Evolutionary conservation across 495 filamentous ascomycete species (phyloP).

Genomic region (Talaromyces liani): DNA sequence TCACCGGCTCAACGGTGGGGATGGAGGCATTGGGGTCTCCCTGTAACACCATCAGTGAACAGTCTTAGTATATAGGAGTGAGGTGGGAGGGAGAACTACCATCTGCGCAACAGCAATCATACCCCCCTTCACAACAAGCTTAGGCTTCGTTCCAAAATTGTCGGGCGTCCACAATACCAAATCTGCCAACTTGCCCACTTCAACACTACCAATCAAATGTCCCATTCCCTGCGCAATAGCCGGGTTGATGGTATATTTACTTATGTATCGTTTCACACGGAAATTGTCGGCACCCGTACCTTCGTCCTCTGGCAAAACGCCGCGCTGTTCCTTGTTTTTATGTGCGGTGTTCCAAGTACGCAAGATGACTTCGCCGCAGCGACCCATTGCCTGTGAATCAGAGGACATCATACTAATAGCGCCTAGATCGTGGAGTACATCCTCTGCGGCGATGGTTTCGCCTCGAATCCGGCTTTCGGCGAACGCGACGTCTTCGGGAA

Average conservation of each 20-base stretch:
- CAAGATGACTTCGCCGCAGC: constrained; percentile 89
- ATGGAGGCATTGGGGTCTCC: constrained; percentile 94
- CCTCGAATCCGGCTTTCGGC: constrained; percentile 91
- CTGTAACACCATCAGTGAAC: constrained; percentile 29
- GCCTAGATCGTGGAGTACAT: constrained; percentile 91
- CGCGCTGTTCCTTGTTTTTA: constrained; percentile 92
- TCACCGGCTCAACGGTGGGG: constrained; percentile 80
- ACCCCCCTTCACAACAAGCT: constrained; percentile 78
- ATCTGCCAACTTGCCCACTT: constrained; percentile 88
- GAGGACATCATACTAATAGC: constrained; percentile 98
- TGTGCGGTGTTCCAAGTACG: constrained; percentile 97
- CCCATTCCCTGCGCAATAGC: constrained; percentile 90
- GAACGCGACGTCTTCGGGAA: constrained; percentile 93
- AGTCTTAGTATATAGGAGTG: not conserved
- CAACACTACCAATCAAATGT: constrained; percentile 81
- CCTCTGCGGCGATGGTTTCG: constrained; percentile 96
- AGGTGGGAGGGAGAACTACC: constrained; percentile 37
- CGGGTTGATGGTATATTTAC: constrained; percentile 97
- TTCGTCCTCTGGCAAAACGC: constrained; percentile 67
- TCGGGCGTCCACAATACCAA: constrained; percentile 82
- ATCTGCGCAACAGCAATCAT: constrained; percentile 83
- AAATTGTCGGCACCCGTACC: constrained; percentile 85
- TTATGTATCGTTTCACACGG: constrained; percentile 86
- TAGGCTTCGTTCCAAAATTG: constrained; percentile 85
- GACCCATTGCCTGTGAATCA: constrained; percentile 96